A percentile compares a stretch with the other conserved stretches of the same genome.
phyloP scores from a whole-genome alignment of 106 monocot genomes.

The Apostasia ramifera region DNA sequence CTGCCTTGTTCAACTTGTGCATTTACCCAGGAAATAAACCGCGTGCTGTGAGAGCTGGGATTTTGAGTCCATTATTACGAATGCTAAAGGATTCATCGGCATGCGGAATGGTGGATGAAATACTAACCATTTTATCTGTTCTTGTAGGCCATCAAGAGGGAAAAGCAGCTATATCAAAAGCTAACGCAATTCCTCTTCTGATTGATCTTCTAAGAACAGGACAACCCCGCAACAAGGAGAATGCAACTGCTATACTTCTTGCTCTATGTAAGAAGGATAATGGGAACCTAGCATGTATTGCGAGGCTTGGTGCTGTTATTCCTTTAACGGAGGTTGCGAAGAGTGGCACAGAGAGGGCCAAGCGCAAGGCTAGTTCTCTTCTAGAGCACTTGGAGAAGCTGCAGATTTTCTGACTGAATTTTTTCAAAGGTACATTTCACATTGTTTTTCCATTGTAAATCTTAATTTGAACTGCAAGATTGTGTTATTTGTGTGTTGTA shows the following conservation, averaged over 20 bases:
- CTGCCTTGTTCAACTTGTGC: slow-evolving; percentile 94
- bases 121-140: slow-evolving; percentile 57
- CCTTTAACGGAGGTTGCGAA: slow-evolving; percentile 60
- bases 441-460: background rate
- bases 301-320: slow-evolving; percentile 45
- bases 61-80: slow-evolving; percentile 41
- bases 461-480: background rate
- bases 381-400: slow-evolving; percentile 52
- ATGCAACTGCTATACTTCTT: slow-evolving; percentile 68
- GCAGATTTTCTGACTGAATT: slow-evolving; percentile 20
- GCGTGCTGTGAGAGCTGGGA: slow-evolving; percentile 61
- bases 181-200: slow-evolving; percentile 48
- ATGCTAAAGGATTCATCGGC: slow-evolving; percentile 45
- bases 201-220: slow-evolving; percentile 53
- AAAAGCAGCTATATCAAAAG: slow-evolving; percentile 43
- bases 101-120: slow-evolving; percentile 66
- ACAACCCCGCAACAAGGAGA: slow-evolving; percentile 74
- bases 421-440: background rate
- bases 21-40: slow-evolving; percentile 78
- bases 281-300: slow-evolving; percentile 57
- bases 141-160: slow-evolving; percentile 69
- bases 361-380: slow-evolving; percentile 69
- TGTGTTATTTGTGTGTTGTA: background rate
- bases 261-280: slow-evolving; percentile 70
- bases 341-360: slow-evolving; percentile 70